A percentile compares a stretch with the other conserved stretches of the same genome.
Conservation (phyloP, 1,139 yeast genomes). For the Taphrina confusa region DNA sequence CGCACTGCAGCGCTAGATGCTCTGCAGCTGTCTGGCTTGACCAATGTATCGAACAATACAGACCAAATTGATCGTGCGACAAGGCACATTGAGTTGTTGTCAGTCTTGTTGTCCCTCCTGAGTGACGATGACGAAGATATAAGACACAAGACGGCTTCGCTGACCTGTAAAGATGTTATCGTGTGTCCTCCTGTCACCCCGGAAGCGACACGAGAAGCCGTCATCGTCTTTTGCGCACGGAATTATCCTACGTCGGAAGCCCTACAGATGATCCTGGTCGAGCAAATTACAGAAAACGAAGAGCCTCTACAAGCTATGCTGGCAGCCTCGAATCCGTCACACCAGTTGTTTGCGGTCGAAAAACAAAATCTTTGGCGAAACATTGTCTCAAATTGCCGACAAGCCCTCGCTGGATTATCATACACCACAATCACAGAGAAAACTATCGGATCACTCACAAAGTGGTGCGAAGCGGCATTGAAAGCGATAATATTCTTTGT, state of each 20-base stretch:
- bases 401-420: conserved; percentile 7
- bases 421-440: background rate
- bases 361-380: conserved; percentile 30
- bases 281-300: background rate
- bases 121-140: conserved; percentile 31
- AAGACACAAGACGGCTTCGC: background rate
- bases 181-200: background rate
- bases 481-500: background rate
- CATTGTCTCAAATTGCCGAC: conserved; percentile 14
- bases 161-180: background rate
- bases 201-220: background rate
- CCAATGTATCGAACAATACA: background rate
- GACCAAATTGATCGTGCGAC: background rate
- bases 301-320: background rate
- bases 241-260: background rate
- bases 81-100: background rate
- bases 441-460: background rate
- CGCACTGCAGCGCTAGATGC: background rate
- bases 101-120: background rate
- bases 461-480: background rate
- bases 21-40: background rate
- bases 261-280: background rate
- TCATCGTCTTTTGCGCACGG: background rate
- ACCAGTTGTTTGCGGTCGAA: conserved; percentile 20
- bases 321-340: conserved; percentile 15